Base-by-base conservation (phyloP, 2,329 filamentous ascomycete species). In the Sporothrix schenckii region DNA sequence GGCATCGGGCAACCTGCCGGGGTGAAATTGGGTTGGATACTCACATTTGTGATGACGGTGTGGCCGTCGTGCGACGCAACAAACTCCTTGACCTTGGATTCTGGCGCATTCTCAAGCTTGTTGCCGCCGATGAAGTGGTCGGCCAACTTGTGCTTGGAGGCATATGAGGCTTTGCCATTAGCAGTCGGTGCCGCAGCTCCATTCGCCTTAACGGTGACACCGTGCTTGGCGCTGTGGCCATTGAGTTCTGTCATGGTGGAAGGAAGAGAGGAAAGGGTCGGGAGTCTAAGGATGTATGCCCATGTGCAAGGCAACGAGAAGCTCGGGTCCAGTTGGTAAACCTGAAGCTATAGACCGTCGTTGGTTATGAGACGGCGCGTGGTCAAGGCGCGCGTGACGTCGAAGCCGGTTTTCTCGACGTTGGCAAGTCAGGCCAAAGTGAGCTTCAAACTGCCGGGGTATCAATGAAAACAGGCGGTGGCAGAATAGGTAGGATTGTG, bases 101-200 rank as follows among this genome's bases (percentile, higher is more conserved):
- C 87, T 58, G 91, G 83, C 66, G 95, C 95, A 79, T 91, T 91
- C 74, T 89, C 89, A 74, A 99, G 83, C 79, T 89, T 88, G 84
- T 97, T 97, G 74, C 95, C 94, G 77, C 95, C 95, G 80, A 98
- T 97, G 83, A 98, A 99, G 85, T 99, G 95, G 81, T 93, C 86
- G 73, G 93, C 89, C 73, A 99, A 82, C 75, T 92, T 89, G 84
- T 92, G 89, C 83, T 91, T 93, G 76, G 93, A 90, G 74, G 93
- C 88, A 79, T 92, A 93, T 70, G 90, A 89, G 78, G 86, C 80
- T 75, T 84, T 84, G 81, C 86, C 86, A 76, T 89, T 89, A 74
- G 80, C 75, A 67, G 84, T 78, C 68, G 86, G 84, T 68, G 87
- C 84, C 76, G 58, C 58, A 44, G 82, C 80, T 78, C 83, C 82